Base-by-base conservation (phyloP, 2,329 filamentous ascomycete genomes). In the Fusarium brachygibbosum region DNA sequence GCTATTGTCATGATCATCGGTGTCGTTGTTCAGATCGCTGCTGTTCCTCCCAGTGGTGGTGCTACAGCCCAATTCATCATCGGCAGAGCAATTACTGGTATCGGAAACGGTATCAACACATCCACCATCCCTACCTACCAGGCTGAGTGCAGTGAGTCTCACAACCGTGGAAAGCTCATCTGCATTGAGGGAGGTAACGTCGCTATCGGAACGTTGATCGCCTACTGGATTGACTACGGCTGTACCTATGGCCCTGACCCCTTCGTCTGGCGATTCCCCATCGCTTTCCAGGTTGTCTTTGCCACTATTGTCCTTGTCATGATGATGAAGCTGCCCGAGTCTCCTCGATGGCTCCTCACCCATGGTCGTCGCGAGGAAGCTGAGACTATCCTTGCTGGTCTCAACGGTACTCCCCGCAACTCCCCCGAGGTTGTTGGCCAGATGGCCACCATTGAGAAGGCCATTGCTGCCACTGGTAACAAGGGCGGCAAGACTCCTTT, bases 1-100 rank as follows among this genome's bases (percentile, higher is more conserved):
- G 84, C 84, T 17, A 62, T 80, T 5, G 82, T 91, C 67, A 87
- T 91, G 84, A 82, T 88, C 9, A 56, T 89, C 14, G 89, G 89
- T n/a, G 87, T 88, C 41, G 79, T 86, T 16, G 83, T 91, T 32
- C 89, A 91, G 74, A 79, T 86, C 49, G 79, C 82, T 16, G 50
- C 78, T 19, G 73, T 77, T 75, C 79, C 77, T 13, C 62, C 62
- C 7, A 74, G 84, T 6, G 61, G 70, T 6, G 61, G 48, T n/a
- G 69, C 63, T 10, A 73, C 85, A 21, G 80, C 83, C 1, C 85
- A 87, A 63, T 80, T 87, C 60, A 84, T 87, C 53, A 73, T 85
- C 57, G 84, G 84, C 3, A 78, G 84, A 56, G 80, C 85, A n/a
- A 77, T 87, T 5, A 86, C 85, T 11, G 85, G 85, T 17, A 72